Conservation (phyloP, 1,284 basidiomycete genomes). For the Cryptococcus sp. region DNA sequence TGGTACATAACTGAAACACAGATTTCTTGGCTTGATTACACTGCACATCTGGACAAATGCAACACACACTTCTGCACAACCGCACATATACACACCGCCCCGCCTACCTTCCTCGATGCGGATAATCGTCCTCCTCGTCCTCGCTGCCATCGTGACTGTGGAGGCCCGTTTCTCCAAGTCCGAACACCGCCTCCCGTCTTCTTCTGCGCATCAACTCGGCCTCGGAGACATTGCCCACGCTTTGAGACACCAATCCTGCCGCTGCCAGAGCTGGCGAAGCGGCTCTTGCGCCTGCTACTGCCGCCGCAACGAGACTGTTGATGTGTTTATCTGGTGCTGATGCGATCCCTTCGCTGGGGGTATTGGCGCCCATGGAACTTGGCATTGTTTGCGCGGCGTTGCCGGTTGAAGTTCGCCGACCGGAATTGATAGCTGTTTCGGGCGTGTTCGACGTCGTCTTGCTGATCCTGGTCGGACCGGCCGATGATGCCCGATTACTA, state of each 20-base stretch:
- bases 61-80: no score
- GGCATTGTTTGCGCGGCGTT: neutral
- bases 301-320: constrained; percentile 42
- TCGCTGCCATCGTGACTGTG: constrained; percentile 24
- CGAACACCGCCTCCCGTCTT: constrained; percentile 58
- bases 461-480: neutral
- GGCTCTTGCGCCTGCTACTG: constrained; percentile 43
- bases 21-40: no score
- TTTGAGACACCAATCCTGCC: constrained; percentile 54
- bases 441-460: neutral
- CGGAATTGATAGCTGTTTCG: constrained; percentile 2
- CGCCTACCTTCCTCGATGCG: no score
- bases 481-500: neutral
- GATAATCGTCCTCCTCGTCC: constrained; percentile 22
- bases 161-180: constrained; percentile 44
- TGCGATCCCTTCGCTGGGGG: neutral
- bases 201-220: constrained; percentile 76
- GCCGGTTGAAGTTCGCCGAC: constrained; percentile 1
- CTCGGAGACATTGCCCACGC: constrained; percentile 66
- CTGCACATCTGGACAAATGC: no score
- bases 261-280: constrained; percentile 44
- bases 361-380: neutral
- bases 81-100: no score
- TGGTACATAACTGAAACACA: no score
- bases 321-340: constrained; percentile 22